phyloP scores from a whole-genome alignment of 768 basidiomycete species.

The Leccinum olivaceopallidum region DNA sequence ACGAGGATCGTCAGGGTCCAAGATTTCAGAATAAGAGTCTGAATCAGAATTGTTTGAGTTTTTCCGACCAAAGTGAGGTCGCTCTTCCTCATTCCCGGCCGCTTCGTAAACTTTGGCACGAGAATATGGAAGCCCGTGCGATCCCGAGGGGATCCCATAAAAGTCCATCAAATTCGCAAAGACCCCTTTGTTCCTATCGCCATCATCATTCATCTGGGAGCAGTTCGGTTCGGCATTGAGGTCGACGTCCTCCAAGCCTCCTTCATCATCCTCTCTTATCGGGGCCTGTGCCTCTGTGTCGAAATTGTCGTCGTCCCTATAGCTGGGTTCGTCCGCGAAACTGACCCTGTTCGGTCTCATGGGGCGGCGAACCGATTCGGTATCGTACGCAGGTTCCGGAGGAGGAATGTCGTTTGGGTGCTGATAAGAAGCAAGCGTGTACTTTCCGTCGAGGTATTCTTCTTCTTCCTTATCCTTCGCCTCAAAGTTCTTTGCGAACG shows the following conservation, averaged over 20 bases:
- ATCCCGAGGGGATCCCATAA: constrained; percentile 27
- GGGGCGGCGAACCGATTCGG: constrained; percentile 10
- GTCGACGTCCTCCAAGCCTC: constrained; percentile 22
- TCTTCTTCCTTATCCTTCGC: constrained; percentile 14
- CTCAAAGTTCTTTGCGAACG: constrained; percentile 15
- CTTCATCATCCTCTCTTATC: constrained; percentile 6
- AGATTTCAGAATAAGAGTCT: constrained; percentile 45
- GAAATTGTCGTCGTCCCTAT: constrained; percentile 18
- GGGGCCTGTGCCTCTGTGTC: constrained; percentile 27
- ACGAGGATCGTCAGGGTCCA: constrained; percentile 74
- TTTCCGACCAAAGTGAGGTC: constrained; percentile 28
- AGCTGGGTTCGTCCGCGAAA: constrained; percentile 34
- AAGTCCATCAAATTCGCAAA: constrained; percentile 33
- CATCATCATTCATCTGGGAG: constrained; percentile 23
- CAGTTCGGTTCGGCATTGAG: constrained; percentile 14
- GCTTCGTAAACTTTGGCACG: constrained; percentile 24
- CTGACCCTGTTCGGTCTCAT: constrained; percentile 37
- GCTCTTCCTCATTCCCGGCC: constrained; percentile 10
- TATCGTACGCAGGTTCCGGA: constrained; percentile 45
- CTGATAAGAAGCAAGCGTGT: constrained; percentile 54
- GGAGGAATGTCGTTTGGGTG: constrained; percentile 64
- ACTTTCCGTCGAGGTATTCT: constrained; percentile 39
- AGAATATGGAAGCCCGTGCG: constrained; percentile 26
- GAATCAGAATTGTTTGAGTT: constrained; percentile 47
- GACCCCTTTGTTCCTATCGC: constrained; percentile 28